These are phyloP conservation scores for Solanum paucissectum DNA, from an alignment of 257 asterid genomes.

Conservation along the genomic window DNA sequence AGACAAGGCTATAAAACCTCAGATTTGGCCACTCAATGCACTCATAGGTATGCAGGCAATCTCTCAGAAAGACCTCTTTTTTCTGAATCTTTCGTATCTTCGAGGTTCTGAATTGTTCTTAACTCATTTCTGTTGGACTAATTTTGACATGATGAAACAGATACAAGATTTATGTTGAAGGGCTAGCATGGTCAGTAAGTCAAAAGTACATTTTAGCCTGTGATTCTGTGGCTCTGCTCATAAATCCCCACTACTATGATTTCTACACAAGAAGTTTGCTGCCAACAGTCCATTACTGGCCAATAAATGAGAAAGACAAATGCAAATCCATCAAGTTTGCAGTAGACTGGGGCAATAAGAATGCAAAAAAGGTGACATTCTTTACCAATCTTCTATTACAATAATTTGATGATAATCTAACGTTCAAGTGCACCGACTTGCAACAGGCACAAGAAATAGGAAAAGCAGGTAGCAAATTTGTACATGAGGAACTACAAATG, in stretches of 20 bases:
- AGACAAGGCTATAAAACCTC: slow-evolving; percentile 47
- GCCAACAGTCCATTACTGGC: slow-evolving; percentile 79
- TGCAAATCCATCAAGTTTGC: slow-evolving; percentile 61
- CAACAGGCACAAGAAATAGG: slow-evolving; percentile 72
- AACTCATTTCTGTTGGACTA: neutral
- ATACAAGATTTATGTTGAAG: slow-evolving; percentile 78
- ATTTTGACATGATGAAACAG: slow-evolving; percentile 18
- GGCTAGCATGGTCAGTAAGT: slow-evolving; percentile 85
- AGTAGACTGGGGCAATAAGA: slow-evolving; percentile 81
- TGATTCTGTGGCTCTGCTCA: slow-evolving; percentile 55
- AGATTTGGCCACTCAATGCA: slow-evolving; percentile 59
- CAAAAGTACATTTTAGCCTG: slow-evolving; percentile 81
- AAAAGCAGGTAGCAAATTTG: slow-evolving; percentile 52
- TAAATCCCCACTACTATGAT: slow-evolving; percentile 55
- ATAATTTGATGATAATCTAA: neutral
- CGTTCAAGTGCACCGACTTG: neutral
- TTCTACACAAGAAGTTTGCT: slow-evolving; percentile 70
- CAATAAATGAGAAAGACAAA: slow-evolving; percentile 26
- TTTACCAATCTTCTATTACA: neutral
- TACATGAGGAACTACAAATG: slow-evolving; percentile 55
- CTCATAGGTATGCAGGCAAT: slow-evolving; percentile 34
- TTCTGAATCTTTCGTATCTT: neutral
- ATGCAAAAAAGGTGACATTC: slow-evolving; percentile 38
- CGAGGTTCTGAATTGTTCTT: neutral
- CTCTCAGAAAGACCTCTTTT: neutral